Evolutionary conservation across 164 flowering plant species (phyloP), one percentile per base, ranked within the genome.

Genomic region (Nymphaea colorata): DNA sequence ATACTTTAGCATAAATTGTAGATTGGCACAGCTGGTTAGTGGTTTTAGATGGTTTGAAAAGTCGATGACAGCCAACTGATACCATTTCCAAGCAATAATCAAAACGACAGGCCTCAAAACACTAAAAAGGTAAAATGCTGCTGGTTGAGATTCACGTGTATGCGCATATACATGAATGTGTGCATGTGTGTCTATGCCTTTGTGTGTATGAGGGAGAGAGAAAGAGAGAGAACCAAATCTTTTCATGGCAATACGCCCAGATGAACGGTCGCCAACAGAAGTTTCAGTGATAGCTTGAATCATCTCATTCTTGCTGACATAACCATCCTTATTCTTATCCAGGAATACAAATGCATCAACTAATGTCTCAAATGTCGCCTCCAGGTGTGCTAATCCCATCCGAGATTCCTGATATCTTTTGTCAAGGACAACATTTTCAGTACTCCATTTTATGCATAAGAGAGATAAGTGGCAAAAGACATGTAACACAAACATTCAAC

Each of bases 221-320:
- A 67, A 78, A 79, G 72, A 72, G 72, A 67, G 25, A 76, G 75
- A 67, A 94, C 98, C 97, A 66, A 94, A 94, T 88, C 97, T 85
- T 79, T 78, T 87, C 91, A 94, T 76, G 72, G 89, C 98, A 73
- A 94, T 88, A 63, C 82, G 82, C 59, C 96, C 95, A 55, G 96
- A 86, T 41, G 93, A 88, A 55, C 96, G 83, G 69, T 88, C 97
- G 62, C 95, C 97, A 5, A 87, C 64, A 41, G 79, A 75, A 14
- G 87, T 83, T 76, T 94, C 98, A 73, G 86, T 88, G 62, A 91
- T 88, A 64, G 98, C 93, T 41, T 83, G 72, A 59, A 89, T 80
- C 98, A 91, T 94, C 87, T 94, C 98, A 64, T 67, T 82, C 84
- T 79, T 89, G 87, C 98, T 91, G 36, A 94, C 98, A 81, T 87